Percentiles rank a stretch among this genome's conserved stretches.
Evolutionary conservation across 805 yeast genomes (phyloP).

Genomic region (Myxozyma lipomycoides): DNA sequence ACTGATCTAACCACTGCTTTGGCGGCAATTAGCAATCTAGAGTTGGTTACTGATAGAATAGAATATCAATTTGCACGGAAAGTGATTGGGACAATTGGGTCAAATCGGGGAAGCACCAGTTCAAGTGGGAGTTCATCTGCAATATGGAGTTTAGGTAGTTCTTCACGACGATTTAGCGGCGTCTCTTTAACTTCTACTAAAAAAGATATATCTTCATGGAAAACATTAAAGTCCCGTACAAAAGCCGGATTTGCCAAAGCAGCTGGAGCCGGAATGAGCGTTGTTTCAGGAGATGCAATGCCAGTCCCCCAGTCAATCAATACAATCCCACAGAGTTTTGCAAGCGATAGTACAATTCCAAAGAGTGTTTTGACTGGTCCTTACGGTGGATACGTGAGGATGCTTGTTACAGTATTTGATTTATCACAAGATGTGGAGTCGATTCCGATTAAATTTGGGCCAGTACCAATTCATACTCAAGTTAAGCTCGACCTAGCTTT

Average conservation of each 20-base stretch:
- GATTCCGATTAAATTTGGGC: too few species aligned
- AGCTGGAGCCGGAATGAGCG: neutral
- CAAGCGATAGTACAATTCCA: neutral
- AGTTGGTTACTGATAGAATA: conserved; percentile 2
- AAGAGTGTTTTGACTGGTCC: conserved; percentile 11
- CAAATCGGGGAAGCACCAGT: neutral
- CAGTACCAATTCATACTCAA: neutral
- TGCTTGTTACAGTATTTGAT: conserved; percentile 8
- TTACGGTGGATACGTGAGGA: conserved; percentile 5
- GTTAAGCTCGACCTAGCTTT: neutral
- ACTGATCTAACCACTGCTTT: neutral
- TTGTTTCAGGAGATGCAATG: neutral
- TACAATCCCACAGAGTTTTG: neutral
- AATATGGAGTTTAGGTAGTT: neutral
- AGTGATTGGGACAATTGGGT: neutral
- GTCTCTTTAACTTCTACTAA: neutral
- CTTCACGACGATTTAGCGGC: neutral
- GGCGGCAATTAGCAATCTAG: conserved; percentile 1
- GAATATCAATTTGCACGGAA: conserved; percentile 3
- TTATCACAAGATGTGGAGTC: conserved; percentile 3
- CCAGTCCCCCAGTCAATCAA: neutral
- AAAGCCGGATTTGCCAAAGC: neutral
- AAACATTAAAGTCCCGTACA: neutral
- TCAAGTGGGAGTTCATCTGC: neutral
- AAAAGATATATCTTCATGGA: neutral